phyloP scores from a whole-genome alignment of 2,329 filamentous ascomycete species.

The Aspergillus neoniger region DNA sequence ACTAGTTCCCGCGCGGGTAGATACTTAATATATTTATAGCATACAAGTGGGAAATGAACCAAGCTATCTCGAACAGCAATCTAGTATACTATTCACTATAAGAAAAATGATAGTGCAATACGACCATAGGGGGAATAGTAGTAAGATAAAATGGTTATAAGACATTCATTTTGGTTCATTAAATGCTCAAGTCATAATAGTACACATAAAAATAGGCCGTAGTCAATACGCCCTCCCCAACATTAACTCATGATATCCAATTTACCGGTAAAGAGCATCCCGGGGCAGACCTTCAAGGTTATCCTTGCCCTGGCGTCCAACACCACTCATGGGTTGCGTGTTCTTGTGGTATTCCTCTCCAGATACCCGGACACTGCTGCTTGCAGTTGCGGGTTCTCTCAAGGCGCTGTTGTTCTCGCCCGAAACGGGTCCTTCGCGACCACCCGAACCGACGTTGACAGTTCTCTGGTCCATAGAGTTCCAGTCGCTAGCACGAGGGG shows the following conservation, averaged over 20 bases:
- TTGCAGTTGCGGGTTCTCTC: conserved; percentile 61
- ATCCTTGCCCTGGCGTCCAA: conserved; percentile 66
- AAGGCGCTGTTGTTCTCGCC: conserved; percentile 53
- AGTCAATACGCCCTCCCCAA: conserved; percentile 4
- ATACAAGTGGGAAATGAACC: too few relatives aligned
- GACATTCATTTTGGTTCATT: conserved; percentile 3
- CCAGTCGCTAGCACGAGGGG: conserved; percentile 75
- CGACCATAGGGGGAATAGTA: too few relatives aligned
- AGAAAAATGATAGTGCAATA: too few relatives aligned
- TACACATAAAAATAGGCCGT: conserved; percentile 2
- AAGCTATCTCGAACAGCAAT: too few relatives aligned
- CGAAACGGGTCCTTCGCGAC: conserved; percentile 56
- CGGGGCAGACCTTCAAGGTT: conserved; percentile 58
- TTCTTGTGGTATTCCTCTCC: conserved; percentile 58
- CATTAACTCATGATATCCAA: conserved; percentile 10
- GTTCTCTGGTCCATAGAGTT: conserved; percentile 69
- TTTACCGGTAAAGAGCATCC: conserved; percentile 58
- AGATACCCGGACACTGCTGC: conserved; percentile 52
- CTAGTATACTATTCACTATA: background rate
- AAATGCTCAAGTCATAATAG: conserved; percentile 8
- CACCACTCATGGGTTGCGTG: conserved; percentile 45
- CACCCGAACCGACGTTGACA: conserved; percentile 70
- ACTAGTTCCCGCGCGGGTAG: too few relatives aligned
- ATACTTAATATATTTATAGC: too few relatives aligned
- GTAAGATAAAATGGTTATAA: background rate